phyloP scores from a whole-genome alignment of 2,329 filamentous ascomycete genomes.

The Colletotrichum lupini region DNA sequence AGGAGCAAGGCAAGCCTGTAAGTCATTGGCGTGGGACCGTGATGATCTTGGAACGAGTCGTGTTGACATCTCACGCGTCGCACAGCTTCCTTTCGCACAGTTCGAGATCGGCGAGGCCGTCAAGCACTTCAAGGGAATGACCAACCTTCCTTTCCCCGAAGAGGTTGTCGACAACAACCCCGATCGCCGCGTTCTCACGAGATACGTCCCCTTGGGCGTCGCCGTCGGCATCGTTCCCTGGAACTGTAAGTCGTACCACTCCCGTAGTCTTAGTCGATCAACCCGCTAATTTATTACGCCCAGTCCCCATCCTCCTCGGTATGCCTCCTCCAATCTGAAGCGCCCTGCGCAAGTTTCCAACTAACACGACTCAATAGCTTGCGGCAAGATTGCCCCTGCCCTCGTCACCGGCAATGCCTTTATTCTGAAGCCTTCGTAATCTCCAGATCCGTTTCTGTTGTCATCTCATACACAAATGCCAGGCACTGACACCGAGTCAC shows the following conservation, averaged over 20 bases:
- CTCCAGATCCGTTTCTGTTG: not conserved
- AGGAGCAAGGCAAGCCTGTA: slow-evolving; percentile 40
- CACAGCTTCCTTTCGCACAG: slow-evolving; percentile 21
- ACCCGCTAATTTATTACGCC: not conserved
- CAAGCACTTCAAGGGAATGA: slow-evolving; percentile 25
- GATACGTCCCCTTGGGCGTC: slow-evolving; percentile 55
- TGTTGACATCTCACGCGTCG: not conserved
- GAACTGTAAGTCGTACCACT: slow-evolving; percentile 66
- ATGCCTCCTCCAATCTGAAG: not conserved
- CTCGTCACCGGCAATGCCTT: slow-evolving; percentile 68
- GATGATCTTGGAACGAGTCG: not conserved
- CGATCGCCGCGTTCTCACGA: slow-evolving; percentile 41
- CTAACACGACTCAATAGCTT: slow-evolving; percentile 39
- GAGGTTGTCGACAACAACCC: slow-evolving; percentile 40
- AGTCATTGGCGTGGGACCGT: not conserved
- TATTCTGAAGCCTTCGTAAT: slow-evolving; percentile 65
- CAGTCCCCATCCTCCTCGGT: slow-evolving; percentile 35
- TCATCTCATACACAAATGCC: not conserved
- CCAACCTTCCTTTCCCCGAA: slow-evolving; percentile 24
- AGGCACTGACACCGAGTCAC: slow-evolving; percentile 32
- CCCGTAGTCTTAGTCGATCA: slow-evolving; percentile 47
- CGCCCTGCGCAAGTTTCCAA: not conserved
- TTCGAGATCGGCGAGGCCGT: slow-evolving; percentile 27
- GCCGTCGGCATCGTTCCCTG: slow-evolving; percentile 61
- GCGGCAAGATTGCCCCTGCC: slow-evolving; percentile 67